Conservation (phyloP, 192 early-diverging fungal species). For the Coemansia asiatica region DNA sequence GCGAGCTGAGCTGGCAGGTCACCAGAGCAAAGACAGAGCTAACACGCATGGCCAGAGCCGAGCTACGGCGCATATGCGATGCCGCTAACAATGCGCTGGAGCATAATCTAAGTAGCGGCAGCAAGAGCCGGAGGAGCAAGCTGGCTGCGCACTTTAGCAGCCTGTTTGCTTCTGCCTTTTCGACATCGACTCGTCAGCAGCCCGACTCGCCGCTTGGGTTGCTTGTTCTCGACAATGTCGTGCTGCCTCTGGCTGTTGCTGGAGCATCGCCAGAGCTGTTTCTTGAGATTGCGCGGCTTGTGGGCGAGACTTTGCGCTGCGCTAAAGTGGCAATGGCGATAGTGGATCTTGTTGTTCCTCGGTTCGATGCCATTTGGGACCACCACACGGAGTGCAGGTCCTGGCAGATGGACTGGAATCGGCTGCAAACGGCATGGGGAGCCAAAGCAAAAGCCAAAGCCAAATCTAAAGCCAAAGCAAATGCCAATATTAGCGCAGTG, state of each 20-base stretch:
- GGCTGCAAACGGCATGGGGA: constrained; percentile 12
- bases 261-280: constrained; percentile 35
- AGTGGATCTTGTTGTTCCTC: constrained; percentile 13
- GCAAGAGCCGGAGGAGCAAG: constrained; percentile 17
- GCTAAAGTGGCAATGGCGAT: constrained; percentile 20
- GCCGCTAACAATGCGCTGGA: not conserved
- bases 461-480: not conserved
- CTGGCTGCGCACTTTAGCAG: constrained; percentile 32
- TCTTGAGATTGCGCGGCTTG: constrained; percentile 22
- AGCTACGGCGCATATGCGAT: constrained; percentile 13
- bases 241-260: constrained; percentile 41
- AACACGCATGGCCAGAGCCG: not conserved
- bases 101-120: not conserved
- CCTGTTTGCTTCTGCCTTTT: constrained; percentile 7
- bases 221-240: constrained; percentile 16
- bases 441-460: not conserved
- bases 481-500: too few relatives aligned
- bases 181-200: not conserved
- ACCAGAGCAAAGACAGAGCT: not conserved
- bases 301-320: constrained; percentile 13
- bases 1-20: not conserved
- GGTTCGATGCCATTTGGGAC: constrained; percentile 41
- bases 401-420: constrained; percentile 42
- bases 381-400: constrained; percentile 29
- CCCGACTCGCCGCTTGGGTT: constrained; percentile 4